Evolutionary conservation across 75 land plant species (phyloP), one percentile per base, ranked within the genome.

Genomic region (Picea glauca): DNA sequence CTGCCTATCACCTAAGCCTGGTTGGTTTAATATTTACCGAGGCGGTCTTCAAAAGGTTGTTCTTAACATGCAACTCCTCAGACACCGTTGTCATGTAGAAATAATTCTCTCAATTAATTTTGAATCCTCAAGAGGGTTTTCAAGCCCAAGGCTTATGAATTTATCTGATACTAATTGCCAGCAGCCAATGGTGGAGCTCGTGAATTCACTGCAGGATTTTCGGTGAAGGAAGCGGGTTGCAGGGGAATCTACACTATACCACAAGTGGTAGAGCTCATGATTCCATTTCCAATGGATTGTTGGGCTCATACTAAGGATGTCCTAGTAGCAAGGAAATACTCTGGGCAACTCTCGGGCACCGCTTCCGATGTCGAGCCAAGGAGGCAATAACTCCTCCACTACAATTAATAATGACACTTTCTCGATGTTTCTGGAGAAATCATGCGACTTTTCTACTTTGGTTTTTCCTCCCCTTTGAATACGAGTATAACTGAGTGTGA

Each of bases 401-500:
- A 74, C 56, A 6, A 33, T 26, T 13, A 74, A 74, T 17, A 74
- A 21, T 14, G 76, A 74, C 12, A 57, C 76, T 26, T 74, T 74
- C 32, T 74, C 76, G 0, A 57, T 57, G 58, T 74, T 74, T 56
- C 20, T 74, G 13, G 75, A 74, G 58, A 74, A n/a, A 56, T 74
- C 58, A 1, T 3, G 46, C 13, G 31, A 57, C 30, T 7, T 74
- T 50, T 18, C 58, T 8, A 54, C 13, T 50, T 50, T 74, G 75
- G 75, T 74, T 74, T 54, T 74, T 26, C 75, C 57, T 46, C 75
- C 3, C 58, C 32, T 21, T 8, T 46, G 23, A 56, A 54, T 0
- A 15, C 32, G 2, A 13, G 12, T 12, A 14, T 21, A 3, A 74
- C 0, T 31, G 58, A 30, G 2, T 50, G 31, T 13, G 32, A 54